Base-by-base conservation (phyloP, 75 land plant genomes). In the Chamaecyparis obtusa region DNA sequence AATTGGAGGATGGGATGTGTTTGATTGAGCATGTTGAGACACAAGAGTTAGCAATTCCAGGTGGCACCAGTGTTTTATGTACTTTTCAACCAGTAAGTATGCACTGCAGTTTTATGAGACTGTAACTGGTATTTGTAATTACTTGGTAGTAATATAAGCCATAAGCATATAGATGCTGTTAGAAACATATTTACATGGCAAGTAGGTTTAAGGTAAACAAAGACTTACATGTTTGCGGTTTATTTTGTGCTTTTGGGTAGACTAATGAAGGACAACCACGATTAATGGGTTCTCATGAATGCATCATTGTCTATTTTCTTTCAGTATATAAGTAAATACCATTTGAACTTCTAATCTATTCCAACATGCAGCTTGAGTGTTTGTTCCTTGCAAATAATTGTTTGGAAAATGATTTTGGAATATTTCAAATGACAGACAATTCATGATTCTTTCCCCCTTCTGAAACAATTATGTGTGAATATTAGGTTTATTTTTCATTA, bases 61-160 rank as follows among this genome's bases (percentile, higher is more conserved):
- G 93, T 86, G 90, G 90, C 71, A 44, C 89, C 83, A 78, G 75
- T 36, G 78, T 93, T 33, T 86, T 91, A 76, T 94, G 90, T 92
- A 93, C 99, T 24, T 92, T 95, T 77, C 95, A 93, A 85, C 92
- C 96, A 86, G 99, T 98, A 60, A 87, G 92, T 91, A 55, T 36
- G 86, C n/a, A 11, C n/a, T 16, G n/a, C 51, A 81, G 16, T 27
- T 81, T 81, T 9, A 30, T 44, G 49, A n/a, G 16, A 44, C 15
- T 81, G 30, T n/a, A 27, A 41, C 32, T 81, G 9, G 13, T 46
- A 81, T 81, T 33, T 46, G 37, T 74, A 13, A 81, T 46, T 46
- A 46, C 10, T 9, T 44, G 32, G 32, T 11, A 46, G 46, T 81
- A 44, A 9, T 10, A 80, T 43, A 80, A 2, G 11, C 11, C 13